Evolutionary conservation across 106 monocot species (phyloP), one percentile per base, ranked within the genome.

Genomic region (Dioscorea alata): DNA sequence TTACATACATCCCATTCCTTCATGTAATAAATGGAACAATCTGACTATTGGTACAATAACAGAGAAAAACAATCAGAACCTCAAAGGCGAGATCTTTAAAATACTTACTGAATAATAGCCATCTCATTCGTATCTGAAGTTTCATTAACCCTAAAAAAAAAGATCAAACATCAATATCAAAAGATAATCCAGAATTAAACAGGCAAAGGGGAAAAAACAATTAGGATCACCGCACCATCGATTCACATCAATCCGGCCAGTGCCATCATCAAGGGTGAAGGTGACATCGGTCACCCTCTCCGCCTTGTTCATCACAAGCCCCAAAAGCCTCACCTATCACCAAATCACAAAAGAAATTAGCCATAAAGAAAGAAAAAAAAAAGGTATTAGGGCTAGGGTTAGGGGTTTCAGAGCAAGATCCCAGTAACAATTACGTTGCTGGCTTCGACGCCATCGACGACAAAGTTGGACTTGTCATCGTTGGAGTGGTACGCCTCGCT

Each of bases 201-300:
- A 42, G 42, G 28, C 28, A 28, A 28, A 42, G 42, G 42, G 22
- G 32, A 48, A 23, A 61, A 49, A 6, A 67, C 6, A 2, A 10
- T 4, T 42, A 42, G 42, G 10, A 42, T 10, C 4, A 42, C 13
- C 76, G n/a, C 59, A 97, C 92, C 97, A 97, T 81, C 89, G 82
- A 53, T 81, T 82, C 52, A 97, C 70, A 61, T 85, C 89, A 23
- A 97, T 75, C 60, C 85, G 75, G 15, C 97, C 92, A 6, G 89
- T 97, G 50, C 97, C 84, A 66, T 97, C 97, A 72, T 97, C 97
- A 21, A 97, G 82, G 4, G 76, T 71, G 60, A 97, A 97, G 1
- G 87, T 72, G 23, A 92, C 86, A 75, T 92, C 92, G 7, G 97
- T 92, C 14, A 89, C 73, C 73, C 86, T 87, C 71, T 89, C 92